Conservation (phyloP, 805 yeast genomes). For the Cyberlindnera nakhonratchasimensis region DNA sequence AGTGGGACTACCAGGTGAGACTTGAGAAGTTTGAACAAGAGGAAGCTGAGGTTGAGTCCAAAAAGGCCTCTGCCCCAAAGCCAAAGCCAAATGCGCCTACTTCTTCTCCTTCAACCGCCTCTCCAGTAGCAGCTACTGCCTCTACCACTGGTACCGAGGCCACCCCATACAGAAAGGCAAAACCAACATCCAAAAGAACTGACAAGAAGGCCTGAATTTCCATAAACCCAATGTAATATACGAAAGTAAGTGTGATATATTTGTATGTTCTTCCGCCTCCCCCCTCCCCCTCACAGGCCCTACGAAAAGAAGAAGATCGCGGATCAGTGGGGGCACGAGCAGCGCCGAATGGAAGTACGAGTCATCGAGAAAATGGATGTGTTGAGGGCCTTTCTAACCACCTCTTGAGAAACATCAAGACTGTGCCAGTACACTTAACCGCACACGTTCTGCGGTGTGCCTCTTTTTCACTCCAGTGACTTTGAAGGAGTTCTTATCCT, state of each 20-base stretch:
- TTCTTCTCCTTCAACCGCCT: too few species aligned
- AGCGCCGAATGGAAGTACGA: too few species aligned
- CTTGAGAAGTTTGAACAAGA: conserved; percentile 31
- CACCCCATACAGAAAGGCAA: conserved; percentile 4
- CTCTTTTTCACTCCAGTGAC: too few species aligned
- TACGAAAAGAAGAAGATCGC: too few species aligned
- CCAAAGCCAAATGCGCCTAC: conserved; percentile 4
- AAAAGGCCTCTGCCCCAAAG: conserved; percentile 10
- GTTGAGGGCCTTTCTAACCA: too few species aligned
- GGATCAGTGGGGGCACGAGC: too few species aligned
- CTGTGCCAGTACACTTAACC: too few species aligned
- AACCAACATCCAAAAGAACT: conserved; percentile 13
- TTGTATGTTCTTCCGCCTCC: too few species aligned
- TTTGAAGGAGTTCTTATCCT: too few species aligned
- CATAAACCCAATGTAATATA: neutral
- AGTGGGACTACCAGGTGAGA: conserved; percentile 48
- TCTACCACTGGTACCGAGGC: conserved; percentile 1
- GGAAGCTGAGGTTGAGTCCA: conserved; percentile 26
- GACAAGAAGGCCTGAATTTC: conserved; percentile 7
- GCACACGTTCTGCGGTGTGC: too few species aligned
- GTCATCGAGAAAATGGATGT: conserved; percentile 3
- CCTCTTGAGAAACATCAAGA: neutral
- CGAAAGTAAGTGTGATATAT: too few species aligned
- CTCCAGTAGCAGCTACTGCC: conserved; percentile 3
- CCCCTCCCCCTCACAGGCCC: too few species aligned